These are phyloP conservation scores for Rhizopogon roseolus DNA, from an alignment of 768 basidiomycete species.

Conservation along the genomic window DNA sequence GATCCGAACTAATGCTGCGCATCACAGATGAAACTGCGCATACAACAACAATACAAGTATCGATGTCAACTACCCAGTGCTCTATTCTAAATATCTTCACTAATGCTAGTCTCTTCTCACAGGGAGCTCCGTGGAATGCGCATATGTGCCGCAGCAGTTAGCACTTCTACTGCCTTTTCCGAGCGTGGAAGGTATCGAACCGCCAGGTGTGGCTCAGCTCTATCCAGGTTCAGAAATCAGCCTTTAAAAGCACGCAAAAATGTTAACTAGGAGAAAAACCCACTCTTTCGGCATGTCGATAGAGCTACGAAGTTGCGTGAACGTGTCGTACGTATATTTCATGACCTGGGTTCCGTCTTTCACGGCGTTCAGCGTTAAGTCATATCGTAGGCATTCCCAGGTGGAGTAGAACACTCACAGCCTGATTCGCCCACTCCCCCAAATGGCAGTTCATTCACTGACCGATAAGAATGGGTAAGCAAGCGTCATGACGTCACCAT, in stretches of 20 bases:
- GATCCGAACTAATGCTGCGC: no score
- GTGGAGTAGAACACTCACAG: constrained; percentile 35
- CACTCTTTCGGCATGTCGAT: constrained; percentile 58
- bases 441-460: constrained; percentile 42
- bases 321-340: constrained; percentile 51
- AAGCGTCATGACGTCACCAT: constrained; percentile 9
- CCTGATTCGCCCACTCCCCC: constrained; percentile 61
- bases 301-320: constrained; percentile 43
- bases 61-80: no score
- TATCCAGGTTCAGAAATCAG: constrained; percentile 7
- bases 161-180: constrained; percentile 10
- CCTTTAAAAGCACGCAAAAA: background rate
- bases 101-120: background rate
- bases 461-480: constrained; percentile 5
- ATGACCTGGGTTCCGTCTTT: constrained; percentile 52
- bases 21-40: no score
- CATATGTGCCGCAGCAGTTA: constrained; percentile 4
- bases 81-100: no score
- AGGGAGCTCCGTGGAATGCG: constrained; percentile 13
- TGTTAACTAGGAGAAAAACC: constrained; percentile 7
- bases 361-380: background rate
- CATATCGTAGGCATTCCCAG: background rate
- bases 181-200: constrained; percentile 20
- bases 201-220: constrained; percentile 17
- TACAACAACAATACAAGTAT: no score